phyloP scores from a whole-genome alignment of 768 basidiomycete genomes.

The Chalciporus chontae region DNA sequence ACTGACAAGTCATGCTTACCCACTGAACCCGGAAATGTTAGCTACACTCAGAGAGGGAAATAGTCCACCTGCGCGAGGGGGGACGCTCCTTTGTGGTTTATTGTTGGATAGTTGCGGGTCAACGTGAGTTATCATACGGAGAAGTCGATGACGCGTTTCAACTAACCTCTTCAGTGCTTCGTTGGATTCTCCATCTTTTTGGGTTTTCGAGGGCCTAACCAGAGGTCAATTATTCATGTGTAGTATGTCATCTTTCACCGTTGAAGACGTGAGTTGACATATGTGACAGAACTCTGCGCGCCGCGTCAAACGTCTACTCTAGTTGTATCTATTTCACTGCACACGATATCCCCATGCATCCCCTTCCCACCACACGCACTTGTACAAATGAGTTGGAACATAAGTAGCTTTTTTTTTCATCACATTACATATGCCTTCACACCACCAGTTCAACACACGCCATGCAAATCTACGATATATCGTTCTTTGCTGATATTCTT shows the following conservation, averaged over 20 bases:
- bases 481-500: neutral
- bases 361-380: constrained; percentile 11
- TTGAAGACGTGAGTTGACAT: constrained; percentile 1
- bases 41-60: constrained; percentile 14
- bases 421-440: constrained; percentile 7
- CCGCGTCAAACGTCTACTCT: constrained; percentile 2
- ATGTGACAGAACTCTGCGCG: constrained; percentile 1
- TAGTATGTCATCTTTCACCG: neutral
- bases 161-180: constrained; percentile 16
- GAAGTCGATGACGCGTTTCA: neutral
- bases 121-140: constrained; percentile 18
- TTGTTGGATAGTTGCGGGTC: constrained; percentile 21
- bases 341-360: constrained; percentile 21
- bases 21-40: constrained; percentile 19
- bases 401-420: constrained; percentile 7
- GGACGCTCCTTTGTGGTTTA: constrained; percentile 13
- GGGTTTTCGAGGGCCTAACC: constrained; percentile 22
- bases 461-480: constrained; percentile 20
- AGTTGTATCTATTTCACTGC: constrained; percentile 20
- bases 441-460: neutral
- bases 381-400: constrained; percentile 12
- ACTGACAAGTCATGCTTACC: constrained; percentile 18
- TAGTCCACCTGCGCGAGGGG: constrained; percentile 7
- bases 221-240: constrained; percentile 12
- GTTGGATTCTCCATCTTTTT: constrained; percentile 23